Evolutionary conservation across 768 basidiomycete genomes (phyloP).

Genomic region (Tulasnella sp.): DNA sequence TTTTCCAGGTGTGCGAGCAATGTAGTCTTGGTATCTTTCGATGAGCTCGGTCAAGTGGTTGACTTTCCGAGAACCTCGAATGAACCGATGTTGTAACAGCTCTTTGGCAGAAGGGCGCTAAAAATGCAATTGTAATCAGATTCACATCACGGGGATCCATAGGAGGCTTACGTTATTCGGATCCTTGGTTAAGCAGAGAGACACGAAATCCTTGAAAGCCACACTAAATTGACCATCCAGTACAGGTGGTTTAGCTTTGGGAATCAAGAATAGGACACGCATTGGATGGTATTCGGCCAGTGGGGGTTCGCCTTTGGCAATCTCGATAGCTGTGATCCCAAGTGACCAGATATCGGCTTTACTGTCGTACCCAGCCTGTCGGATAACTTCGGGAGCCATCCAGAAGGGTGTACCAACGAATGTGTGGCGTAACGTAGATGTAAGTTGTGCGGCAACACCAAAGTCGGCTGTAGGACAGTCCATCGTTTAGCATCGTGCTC

Average conservation of each 20-base stretch:
- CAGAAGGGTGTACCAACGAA: constrained; percentile 96
- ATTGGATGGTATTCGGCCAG: constrained; percentile 96
- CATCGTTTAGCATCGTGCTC: neutral
- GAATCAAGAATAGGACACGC: constrained; percentile 95
- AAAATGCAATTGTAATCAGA: constrained; percentile 18
- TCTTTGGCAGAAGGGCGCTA: constrained; percentile 87
- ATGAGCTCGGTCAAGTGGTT: constrained; percentile 75
- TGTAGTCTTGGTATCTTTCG: constrained; percentile 73
- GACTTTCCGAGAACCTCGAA: constrained; percentile 71
- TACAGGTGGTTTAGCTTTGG: constrained; percentile 86
- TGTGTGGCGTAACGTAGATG: constrained; percentile 85
- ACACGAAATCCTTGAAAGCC: constrained; percentile 88
- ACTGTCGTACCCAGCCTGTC: constrained; percentile 89
- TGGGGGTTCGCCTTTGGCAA: constrained; percentile 96
- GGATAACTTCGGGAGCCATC: constrained; percentile 99
- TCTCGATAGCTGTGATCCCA: constrained; percentile 95
- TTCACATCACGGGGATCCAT: neutral
- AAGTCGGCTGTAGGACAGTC: constrained; percentile 57
- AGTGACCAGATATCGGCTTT: constrained; percentile 98
- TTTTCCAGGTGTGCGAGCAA: constrained; percentile 39
- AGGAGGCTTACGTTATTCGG: constrained; percentile 47
- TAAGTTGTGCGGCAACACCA: constrained; percentile 94
- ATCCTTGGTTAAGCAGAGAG: constrained; percentile 85
- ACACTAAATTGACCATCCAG: constrained; percentile 75
- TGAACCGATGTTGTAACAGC: constrained; percentile 86